Evolutionary conservation across 1,139 yeast species (phyloP), one percentile per base, ranked within the genome.

Genomic region (Magnusiomyces ingens): DNA sequence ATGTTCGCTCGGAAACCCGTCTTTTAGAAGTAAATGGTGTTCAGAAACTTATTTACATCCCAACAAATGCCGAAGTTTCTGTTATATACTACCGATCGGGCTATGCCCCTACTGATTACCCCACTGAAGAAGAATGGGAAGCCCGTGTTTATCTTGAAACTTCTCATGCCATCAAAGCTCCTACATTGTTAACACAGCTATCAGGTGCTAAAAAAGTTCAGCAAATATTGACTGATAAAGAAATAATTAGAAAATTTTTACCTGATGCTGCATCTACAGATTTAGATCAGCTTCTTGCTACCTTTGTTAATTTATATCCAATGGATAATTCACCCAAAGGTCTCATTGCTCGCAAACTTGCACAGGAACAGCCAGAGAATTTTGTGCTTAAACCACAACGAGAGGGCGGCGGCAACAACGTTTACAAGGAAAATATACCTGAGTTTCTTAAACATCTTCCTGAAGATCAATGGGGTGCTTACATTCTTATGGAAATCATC

Each of bases 361-460:
- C 95, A 1, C 72, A 84, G 50, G 81, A 81, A 57, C 59, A 71
- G 1, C 93, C 97, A 0, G 79, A 79, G 55, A 76, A 77, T 38
- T 93, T 75, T 67, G 99, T 93, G 1, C 75, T 93, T 62, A 93
- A 93, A 66, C 99, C 99, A 2, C 99, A 94, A 70, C 80, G 99
- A 73, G 99, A 93, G 74, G 99, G 99, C 41, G 85, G 85, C 47
- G 99, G 99, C 21, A 90, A 93, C 69, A 93, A 93, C 67, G 78
- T 93, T 52, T 93, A 93, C 71, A 87, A 87, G 63, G 79, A 80
- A 48, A 85, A 88, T 60, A 93, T 93, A 54, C 96, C 97, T 1
- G 72, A 58, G 0, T 91, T 88, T 65, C 73, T 93, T 61, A 68
- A 76, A 18, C 63, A 73, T 0, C 66, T 87, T 10, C 81, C 83